Conservation (phyloP, 495 filamentous ascomycete species). For the Lasiosphaeriaceae sp. region DNA sequence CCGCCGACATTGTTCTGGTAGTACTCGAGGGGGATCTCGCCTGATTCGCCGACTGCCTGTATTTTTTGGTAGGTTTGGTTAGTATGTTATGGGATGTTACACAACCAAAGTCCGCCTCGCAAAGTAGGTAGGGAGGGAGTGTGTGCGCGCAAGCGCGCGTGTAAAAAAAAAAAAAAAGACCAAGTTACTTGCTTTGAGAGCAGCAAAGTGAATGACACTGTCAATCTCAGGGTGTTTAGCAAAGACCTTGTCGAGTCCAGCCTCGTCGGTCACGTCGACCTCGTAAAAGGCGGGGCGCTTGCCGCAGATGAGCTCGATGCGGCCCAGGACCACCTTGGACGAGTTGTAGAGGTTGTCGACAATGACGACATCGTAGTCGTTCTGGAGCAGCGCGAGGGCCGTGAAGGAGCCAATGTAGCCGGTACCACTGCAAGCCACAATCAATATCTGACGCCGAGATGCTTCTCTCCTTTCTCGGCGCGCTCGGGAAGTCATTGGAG, state of each 20-base stretch:
- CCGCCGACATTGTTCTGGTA: slow-evolving; percentile 95
- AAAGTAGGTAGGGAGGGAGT: too few relatives aligned
- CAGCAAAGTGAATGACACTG: slow-evolving; percentile 97
- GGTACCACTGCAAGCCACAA: slow-evolving; percentile 64
- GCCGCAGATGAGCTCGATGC: slow-evolving; percentile 88
- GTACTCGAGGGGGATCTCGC: slow-evolving; percentile 94
- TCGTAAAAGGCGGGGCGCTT: slow-evolving; percentile 84
- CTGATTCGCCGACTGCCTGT: slow-evolving; percentile 93
- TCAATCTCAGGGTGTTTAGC: slow-evolving; percentile 86
- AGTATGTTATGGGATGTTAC: too few relatives aligned
- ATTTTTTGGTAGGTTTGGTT: background rate
- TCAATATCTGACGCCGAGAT: slow-evolving; percentile 12
- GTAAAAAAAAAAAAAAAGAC: too few relatives aligned
- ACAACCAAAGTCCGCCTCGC: too few relatives aligned
- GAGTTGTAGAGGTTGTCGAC: slow-evolving; percentile 97
- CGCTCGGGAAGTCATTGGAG: background rate
- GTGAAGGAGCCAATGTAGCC: slow-evolving; percentile 99
- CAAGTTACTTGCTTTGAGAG: slow-evolving; percentile 77
- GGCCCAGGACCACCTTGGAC: slow-evolving; percentile 79
- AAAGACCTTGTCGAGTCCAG: slow-evolving; percentile 82
- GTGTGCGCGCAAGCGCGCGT: too few relatives aligned
- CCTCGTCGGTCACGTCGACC: slow-evolving; percentile 82
- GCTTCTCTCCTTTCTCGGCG: background rate
- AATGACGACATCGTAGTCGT: slow-evolving; percentile 93
- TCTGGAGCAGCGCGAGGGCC: slow-evolving; percentile 80